These are phyloP conservation scores for Tylopilus cervinicoccineus DNA, from an alignment of 768 basidiomycete species.

Conservation along the genomic window DNA sequence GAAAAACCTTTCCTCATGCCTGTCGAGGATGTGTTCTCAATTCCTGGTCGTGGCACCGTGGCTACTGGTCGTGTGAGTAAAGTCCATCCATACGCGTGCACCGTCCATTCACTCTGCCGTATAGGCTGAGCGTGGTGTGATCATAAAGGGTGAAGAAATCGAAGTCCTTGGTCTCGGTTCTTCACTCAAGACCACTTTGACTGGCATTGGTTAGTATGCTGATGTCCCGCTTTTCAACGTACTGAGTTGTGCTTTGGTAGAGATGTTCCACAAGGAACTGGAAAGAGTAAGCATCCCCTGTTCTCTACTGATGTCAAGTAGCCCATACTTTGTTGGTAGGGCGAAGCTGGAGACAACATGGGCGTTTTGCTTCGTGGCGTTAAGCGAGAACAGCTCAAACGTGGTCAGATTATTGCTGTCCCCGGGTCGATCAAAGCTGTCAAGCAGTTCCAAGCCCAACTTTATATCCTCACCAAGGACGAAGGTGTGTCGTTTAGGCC, in stretches of 20 bases:
- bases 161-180: constrained; percentile 87
- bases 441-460: constrained; percentile 91
- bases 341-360: constrained; percentile 99
- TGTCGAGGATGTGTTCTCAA: constrained; percentile 96
- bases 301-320: neutral
- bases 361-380: constrained; percentile 94
- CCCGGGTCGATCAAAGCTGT: constrained; percentile 93
- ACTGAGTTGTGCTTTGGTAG: constrained; percentile 37
- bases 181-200: constrained; percentile 86
- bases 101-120: neutral
- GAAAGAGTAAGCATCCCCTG: constrained; percentile 60
- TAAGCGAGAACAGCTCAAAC: constrained; percentile 92
- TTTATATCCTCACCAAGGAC: constrained; percentile 55
- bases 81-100: neutral
- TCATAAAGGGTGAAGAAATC: constrained; percentile 88
- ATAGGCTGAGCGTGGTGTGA: constrained; percentile 88
- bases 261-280: constrained; percentile 99
- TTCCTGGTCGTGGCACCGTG: constrained; percentile 97
- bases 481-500: constrained; percentile 36
- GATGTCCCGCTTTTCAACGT: neutral
- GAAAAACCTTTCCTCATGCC: constrained; percentile 98
- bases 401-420: constrained; percentile 87
- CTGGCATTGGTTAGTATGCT: constrained; percentile 71
- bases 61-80: constrained; percentile 82
- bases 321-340: constrained; percentile 39